Evolutionary conservation across 164 flowering plant species (phyloP).

Genomic region (Umbellularia californica): DNA sequence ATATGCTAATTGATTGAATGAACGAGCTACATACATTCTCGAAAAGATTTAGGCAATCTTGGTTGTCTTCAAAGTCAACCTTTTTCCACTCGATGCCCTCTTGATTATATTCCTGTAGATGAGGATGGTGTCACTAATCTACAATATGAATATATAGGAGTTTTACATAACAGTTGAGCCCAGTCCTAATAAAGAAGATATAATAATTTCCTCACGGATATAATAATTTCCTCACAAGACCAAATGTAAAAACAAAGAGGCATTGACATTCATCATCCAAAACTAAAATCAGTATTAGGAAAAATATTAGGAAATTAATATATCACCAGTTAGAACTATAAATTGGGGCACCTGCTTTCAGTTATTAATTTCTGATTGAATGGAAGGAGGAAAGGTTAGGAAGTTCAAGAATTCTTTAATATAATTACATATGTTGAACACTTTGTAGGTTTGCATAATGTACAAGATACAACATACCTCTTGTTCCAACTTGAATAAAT

Average conservation of each 20-base stretch:
- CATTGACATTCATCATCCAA: background rate
- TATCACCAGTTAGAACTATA: no score
- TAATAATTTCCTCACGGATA: background rate
- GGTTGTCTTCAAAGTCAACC: conserved; percentile 98
- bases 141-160: background rate
- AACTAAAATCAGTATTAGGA: background rate
- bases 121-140: background rate
- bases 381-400: no score
- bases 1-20: background rate
- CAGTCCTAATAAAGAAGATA: background rate
- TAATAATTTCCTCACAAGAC: background rate
- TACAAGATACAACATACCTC: conserved; percentile 48
- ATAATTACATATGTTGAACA: no score
- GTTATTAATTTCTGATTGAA: no score
- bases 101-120: conserved; percentile 79
- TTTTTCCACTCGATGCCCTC: conserved; percentile 98
- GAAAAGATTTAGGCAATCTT: conserved; percentile 87
- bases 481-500: conserved; percentile 94
- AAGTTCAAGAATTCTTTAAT: no score
- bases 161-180: background rate
- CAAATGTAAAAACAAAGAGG: background rate
- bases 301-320: no score
- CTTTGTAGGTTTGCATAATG: background rate
- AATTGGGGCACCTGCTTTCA: no score
- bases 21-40: conserved; percentile 60